Conservation (phyloP, 345 rosid genomes). For the Dipteronia dyeriana region DNA sequence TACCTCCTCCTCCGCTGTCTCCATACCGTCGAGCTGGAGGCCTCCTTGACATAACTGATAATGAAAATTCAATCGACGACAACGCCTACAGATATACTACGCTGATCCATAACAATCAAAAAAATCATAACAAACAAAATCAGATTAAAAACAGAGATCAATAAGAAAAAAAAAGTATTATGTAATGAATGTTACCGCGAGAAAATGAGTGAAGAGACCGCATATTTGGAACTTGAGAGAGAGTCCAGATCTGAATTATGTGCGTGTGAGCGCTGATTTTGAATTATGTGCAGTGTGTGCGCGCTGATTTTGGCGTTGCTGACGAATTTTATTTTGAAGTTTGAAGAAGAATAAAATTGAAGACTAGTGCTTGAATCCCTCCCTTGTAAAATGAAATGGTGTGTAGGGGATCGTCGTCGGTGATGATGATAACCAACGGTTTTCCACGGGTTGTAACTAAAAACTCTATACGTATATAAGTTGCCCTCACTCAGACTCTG, state of each 20-base stretch:
- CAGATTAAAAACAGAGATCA: neutral
- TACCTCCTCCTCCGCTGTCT: slow-evolving; percentile 29
- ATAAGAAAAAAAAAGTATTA: neutral
- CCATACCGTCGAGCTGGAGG: slow-evolving; percentile 34
- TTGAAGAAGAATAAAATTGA: too few species aligned
- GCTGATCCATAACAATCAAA: neutral
- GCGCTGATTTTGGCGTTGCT: neutral
- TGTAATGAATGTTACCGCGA: slow-evolving; percentile 6
- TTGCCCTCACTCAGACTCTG: neutral
- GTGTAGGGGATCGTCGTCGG: neutral
- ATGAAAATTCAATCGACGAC: slow-evolving; percentile 3
- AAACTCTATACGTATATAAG: too few species aligned
- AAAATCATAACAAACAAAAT: neutral
- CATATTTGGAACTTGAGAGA: slow-evolving; percentile 13
- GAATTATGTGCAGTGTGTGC: too few species aligned
- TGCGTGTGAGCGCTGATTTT: neutral
- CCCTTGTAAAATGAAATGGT: neutral
- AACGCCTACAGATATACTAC: neutral
- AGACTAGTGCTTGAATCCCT: too few species aligned
- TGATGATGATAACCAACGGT: neutral
- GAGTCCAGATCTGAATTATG: slow-evolving; percentile 16
- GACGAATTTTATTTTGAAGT: neutral
- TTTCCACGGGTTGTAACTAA: neutral
- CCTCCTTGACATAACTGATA: slow-evolving; percentile 38
- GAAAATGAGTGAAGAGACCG: slow-evolving; percentile 9